Conservation (phyloP, 2,329 filamentous ascomycete species). For the Diplodia intermedia region DNA sequence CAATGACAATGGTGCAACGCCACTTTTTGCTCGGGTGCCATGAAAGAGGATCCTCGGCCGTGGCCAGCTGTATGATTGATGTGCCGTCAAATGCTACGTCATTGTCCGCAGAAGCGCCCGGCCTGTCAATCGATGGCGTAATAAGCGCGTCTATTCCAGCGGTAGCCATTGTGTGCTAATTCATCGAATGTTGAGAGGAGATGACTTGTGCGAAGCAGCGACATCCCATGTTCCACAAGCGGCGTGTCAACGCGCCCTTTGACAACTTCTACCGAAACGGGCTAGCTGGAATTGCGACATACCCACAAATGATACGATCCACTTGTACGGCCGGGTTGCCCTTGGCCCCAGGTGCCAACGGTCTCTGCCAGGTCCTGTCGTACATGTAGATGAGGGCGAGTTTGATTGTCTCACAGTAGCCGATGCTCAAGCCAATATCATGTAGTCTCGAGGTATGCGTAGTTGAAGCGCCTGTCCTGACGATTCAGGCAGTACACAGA, state of each 20-base stretch:
- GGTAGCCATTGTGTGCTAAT: neutral
- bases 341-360: no score
- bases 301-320: no score
- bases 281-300: neutral
- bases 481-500: no score
- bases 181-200: no score
- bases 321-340: no score
- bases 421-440: no score
- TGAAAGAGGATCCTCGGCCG: slow-evolving; percentile 3
- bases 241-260: slow-evolving; percentile 4
- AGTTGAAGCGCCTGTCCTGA: no score
- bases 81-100: no score
- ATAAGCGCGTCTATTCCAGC: neutral
- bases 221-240: neutral
- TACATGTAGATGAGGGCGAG: no score
- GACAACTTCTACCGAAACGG: neutral
- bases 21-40: slow-evolving; percentile 33
- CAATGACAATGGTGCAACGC: slow-evolving; percentile 33
- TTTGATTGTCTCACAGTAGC: no score
- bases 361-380: no score
- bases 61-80: neutral
- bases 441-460: no score
- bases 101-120: neutral
- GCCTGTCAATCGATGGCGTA: neutral
- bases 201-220: neutral